A percentile compares a stretch with the other conserved stretches of the same genome.
Conservation (phyloP, 2,329 filamentous ascomycete species). For the Domatiomyces globalis region DNA sequence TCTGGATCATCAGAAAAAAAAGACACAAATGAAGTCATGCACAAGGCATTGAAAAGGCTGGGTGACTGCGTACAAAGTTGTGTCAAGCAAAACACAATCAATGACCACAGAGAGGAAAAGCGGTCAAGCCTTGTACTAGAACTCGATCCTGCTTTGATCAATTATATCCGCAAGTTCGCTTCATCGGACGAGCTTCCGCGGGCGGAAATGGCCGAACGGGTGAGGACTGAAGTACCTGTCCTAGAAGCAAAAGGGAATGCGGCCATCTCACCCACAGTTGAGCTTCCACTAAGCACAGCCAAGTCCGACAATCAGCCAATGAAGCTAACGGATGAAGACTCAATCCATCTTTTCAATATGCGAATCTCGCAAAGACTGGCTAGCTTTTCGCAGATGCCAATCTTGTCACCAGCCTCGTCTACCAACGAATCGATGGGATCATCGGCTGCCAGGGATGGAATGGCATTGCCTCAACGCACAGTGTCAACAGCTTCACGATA, state of each 20-base stretch:
- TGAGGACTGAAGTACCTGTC: background rate
- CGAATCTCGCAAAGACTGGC: slow-evolving; percentile 18
- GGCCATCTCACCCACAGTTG: background rate
- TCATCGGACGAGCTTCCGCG: background rate
- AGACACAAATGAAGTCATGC: background rate
- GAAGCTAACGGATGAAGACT: slow-evolving; percentile 7
- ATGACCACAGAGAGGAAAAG: background rate
- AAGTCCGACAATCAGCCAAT: background rate
- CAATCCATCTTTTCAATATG: slow-evolving; percentile 19
- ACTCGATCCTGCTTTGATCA: slow-evolving; percentile 10
- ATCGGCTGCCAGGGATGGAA: background rate
- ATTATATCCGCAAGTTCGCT: slow-evolving; percentile 9
- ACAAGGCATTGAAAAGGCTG: slow-evolving; percentile 1
- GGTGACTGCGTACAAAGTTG: background rate
- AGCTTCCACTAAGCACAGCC: background rate
- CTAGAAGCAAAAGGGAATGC: background rate
- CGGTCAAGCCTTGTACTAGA: slow-evolving; percentile 9
- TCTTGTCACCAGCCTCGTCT: slow-evolving; percentile 4
- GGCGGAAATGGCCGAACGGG: background rate
- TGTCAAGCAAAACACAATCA: background rate
- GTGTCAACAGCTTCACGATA: background rate
- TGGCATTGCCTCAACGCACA: background rate
- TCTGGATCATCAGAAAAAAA: background rate
- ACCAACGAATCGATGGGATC: slow-evolving; percentile 1
- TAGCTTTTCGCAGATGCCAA: slow-evolving; percentile 8